Evolutionary conservation across 2,329 filamentous ascomycete genomes (phyloP).

Genomic region (Acrocalymma vagum): DNA sequence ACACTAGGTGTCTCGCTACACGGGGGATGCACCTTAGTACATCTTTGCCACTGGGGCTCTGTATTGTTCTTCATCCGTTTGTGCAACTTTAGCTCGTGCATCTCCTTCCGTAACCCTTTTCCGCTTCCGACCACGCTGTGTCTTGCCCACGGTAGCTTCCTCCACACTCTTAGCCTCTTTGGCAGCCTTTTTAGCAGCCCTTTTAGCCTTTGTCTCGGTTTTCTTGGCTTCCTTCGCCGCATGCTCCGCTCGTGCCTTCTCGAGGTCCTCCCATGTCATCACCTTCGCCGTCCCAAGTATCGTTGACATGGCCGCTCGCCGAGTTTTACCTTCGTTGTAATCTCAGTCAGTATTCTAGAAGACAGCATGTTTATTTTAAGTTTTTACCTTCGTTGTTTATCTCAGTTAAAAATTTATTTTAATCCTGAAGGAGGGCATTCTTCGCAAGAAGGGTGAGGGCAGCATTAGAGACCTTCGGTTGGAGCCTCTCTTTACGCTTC

Average conservation of each 20-base stretch:
- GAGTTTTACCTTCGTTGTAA: constrained; percentile 32
- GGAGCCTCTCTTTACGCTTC: constrained; percentile 15
- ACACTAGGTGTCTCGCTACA: not conserved
- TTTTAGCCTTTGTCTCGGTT: too few relatives aligned
- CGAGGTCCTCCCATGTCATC: constrained; percentile 13
- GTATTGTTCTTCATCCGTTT: too few relatives aligned
- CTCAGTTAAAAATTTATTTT: constrained; percentile 32
- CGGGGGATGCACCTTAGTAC: too few relatives aligned
- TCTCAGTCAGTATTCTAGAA: too few relatives aligned
- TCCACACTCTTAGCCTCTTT: too few relatives aligned
- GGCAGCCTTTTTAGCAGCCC: too few relatives aligned
- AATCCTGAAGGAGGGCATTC: constrained; percentile 32
- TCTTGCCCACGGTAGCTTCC: too few relatives aligned
- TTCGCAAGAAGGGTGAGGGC: constrained; percentile 31
- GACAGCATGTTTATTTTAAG: too few relatives aligned
- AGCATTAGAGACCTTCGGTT: constrained; percentile 27
- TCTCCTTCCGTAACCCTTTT: too few relatives aligned
- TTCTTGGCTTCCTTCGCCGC: constrained; percentile 8
- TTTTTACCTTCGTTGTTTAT: constrained; percentile 40
- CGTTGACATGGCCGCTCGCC: constrained; percentile 4
- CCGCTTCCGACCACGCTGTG: too few relatives aligned
- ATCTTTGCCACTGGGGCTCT: too few relatives aligned
- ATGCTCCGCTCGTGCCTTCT: constrained; percentile 11
- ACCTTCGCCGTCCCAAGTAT: constrained; percentile 12
- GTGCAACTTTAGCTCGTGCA: too few relatives aligned